Base-by-base conservation (phyloP, 441 rosid genomes). In the Euphorbia celastroides region DNA sequence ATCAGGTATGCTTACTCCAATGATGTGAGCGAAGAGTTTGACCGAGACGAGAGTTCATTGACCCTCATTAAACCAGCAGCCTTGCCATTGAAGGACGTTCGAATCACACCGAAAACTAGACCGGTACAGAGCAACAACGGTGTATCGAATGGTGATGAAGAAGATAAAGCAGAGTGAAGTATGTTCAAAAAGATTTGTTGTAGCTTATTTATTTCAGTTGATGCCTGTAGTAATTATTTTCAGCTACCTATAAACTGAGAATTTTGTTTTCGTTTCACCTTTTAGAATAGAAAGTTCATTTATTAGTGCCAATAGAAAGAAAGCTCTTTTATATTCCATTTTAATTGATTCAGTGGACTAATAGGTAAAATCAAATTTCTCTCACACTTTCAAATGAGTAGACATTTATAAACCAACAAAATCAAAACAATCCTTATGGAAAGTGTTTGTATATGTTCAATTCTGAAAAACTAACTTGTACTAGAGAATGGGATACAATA, bases 1-100 rank as follows among this genome's bases (percentile, higher is more conserved):
- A 55, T 52, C 77, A 93, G 99, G 77, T 93, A 89, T 41, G 90
- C 99, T 26, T 93, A 86, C 69, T 86, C 82, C 0, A 90, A 75
- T 2, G 99, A 93, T 22, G 64, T 76, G n/a, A 81, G 77, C 0
- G 96, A 83, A 26, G 97, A 84, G 68, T 88, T 91, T 28, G 97
- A 91, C 72, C 85, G 78, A 80, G 99, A 91, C n/a, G 87, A 82
- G 62, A 80, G 85, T 52, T 75, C 77, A 52, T 77, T 93, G 78
- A 86, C 88, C 6, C 92, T 93, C 60, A 85, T 91, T 46, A 93
- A 91, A 73, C 96, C 96, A 51, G 78, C 89, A 13, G 56, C 81
- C 1, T n/a, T 69, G 5, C 82, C 93, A 27, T 73, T 87, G 1
- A 87, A 85, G 34, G 92, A 88, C 54, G 71, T 73, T 19, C 76